These are phyloP conservation scores for Alternaria atra DNA, from an alignment of 2,329 filamentous ascomycete species.

Conservation along the genomic window DNA sequence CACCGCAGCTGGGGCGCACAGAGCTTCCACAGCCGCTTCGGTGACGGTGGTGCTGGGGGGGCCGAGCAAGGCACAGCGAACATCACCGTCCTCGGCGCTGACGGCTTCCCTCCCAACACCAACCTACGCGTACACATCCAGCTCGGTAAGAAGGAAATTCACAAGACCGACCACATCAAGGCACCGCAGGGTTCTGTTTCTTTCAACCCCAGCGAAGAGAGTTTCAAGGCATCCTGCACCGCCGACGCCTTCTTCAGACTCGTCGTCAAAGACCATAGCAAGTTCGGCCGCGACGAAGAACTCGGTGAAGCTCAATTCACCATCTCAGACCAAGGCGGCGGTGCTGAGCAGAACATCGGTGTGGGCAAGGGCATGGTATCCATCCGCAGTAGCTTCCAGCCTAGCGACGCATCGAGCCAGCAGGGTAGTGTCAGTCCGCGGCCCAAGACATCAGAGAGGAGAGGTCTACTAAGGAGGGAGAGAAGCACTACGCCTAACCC, in stretches of 20 bases:
- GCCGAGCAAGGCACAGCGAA: slow-evolving; percentile 77
- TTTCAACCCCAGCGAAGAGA: slow-evolving; percentile 64
- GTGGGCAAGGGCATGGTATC: slow-evolving; percentile 77
- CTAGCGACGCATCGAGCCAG: slow-evolving; percentile 51
- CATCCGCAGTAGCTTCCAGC: slow-evolving; percentile 76
- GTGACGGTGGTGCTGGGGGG: slow-evolving; percentile 54
- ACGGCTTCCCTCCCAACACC: slow-evolving; percentile 77
- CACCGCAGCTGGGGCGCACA: slow-evolving; percentile 49
- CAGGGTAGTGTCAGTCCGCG: slow-evolving; percentile 46
- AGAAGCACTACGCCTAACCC: slow-evolving; percentile 11
- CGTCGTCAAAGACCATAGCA: slow-evolving; percentile 83
- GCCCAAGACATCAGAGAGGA: slow-evolving; percentile 35
- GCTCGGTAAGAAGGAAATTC: slow-evolving; percentile 75
- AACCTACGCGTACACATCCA: slow-evolving; percentile 82
- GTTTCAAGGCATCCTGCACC: slow-evolving; percentile 78
- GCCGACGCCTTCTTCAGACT: slow-evolving; percentile 88
- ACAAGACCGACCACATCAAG: slow-evolving; percentile 94
- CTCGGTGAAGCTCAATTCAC: slow-evolving; percentile 90
- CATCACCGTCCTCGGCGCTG: slow-evolving; percentile 81
- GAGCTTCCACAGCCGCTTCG: slow-evolving; percentile 51
- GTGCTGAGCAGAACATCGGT: slow-evolving; percentile 74
- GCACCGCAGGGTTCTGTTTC: slow-evolving; percentile 68
- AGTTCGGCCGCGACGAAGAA: slow-evolving; percentile 82
- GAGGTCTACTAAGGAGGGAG: slow-evolving; percentile 57
- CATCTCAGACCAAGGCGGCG: slow-evolving; percentile 79